phyloP scores from a whole-genome alignment of 331 rosid species.

The Malus hybrid region DNA sequence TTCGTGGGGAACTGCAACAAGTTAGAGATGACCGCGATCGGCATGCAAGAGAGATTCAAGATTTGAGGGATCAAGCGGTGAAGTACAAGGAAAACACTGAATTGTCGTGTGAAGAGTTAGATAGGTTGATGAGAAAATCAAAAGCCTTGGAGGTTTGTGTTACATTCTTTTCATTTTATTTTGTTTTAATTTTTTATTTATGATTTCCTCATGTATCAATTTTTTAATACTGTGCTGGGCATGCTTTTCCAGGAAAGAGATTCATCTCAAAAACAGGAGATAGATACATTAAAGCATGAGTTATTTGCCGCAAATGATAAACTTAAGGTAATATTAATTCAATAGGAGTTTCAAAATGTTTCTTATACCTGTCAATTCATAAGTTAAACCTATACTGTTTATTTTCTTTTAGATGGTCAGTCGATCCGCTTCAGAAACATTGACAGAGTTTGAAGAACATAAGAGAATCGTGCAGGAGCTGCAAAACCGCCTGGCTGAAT shows the following conservation, averaged over 20 bases:
- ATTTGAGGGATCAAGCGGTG: constrained; percentile 41
- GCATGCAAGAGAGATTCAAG: constrained; percentile 41
- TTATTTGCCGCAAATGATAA: constrained; percentile 56
- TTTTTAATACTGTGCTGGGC: not conserved
- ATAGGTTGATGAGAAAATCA: constrained; percentile 44
- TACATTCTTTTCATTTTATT: not conserved
- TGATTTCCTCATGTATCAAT: not conserved
- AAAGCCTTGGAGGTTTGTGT: constrained; percentile 61
- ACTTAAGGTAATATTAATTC: constrained; percentile 36
- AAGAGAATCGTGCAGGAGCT: constrained; percentile 40
- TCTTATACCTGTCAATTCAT: not conserved
- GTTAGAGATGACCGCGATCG: constrained; percentile 76
- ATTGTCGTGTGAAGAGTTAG: constrained; percentile 47
- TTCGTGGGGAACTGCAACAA: constrained; percentile 67
- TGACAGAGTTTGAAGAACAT: constrained; percentile 52
- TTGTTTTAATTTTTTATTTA: not conserved
- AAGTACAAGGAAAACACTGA: constrained; percentile 38
- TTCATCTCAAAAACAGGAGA: constrained; percentile 66
- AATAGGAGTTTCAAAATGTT: not conserved
- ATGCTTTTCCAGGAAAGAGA: constrained; percentile 52
- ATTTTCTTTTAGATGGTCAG: constrained; percentile 40
- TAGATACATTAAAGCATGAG: constrained; percentile 42
- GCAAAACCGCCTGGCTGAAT: constrained; percentile 50
- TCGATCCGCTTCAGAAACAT: constrained; percentile 48
- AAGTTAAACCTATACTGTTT: not conserved